Evolutionary conservation across 2,329 filamentous ascomycete species (phyloP), one percentile per base, ranked within the genome.

Genomic region (Verticillium nubilum): DNA sequence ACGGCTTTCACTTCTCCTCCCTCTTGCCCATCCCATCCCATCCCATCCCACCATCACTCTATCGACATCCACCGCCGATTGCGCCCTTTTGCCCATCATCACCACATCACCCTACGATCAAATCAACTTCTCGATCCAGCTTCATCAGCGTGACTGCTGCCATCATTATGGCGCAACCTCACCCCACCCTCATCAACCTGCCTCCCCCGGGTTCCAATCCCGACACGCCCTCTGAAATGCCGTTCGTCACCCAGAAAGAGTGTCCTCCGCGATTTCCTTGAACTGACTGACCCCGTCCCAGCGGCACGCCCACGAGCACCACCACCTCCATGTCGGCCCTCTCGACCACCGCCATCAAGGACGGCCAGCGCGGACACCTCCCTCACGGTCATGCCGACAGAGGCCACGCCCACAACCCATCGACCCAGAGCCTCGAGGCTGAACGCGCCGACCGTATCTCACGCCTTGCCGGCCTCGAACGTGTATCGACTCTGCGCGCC

Each of bases 381-480:
- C 85, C 86, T 28, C 82, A 87, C 59, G 76, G 80, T 60, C 81
- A 84, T 61, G 73, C 74, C 60, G 79, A 80, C 62, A 85, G 86
- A 56, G 78, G 83, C 67, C 78, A 86, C 72, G 75, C 86, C 68
- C 80, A 84, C 67, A 78, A 82, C 65, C 74, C 85, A 6, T 89
- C 87, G 23, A 84, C 85, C 58, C 89, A 85, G 65, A 94, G 89
- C 68, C 86, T 95, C 62, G 93, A 97, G 68, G 92, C 92, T 63
- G 93, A 97, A 74, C 91, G 93, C 66, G 92, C 92, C 63, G 93
- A 97, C 75, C 92, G 94, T 69, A 97, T 98, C 74, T 97, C 92
- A 52, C 92, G 94, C 56, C 86, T 97, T 25, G 91, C 93, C 13
- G 94, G 94, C n/a, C 85, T 97, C 37, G 92, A 96, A 73, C 87